These are phyloP conservation scores for Pholiota adiposa DNA, from an alignment of 1,284 basidiomycete genomes.

Conservation along the genomic window DNA sequence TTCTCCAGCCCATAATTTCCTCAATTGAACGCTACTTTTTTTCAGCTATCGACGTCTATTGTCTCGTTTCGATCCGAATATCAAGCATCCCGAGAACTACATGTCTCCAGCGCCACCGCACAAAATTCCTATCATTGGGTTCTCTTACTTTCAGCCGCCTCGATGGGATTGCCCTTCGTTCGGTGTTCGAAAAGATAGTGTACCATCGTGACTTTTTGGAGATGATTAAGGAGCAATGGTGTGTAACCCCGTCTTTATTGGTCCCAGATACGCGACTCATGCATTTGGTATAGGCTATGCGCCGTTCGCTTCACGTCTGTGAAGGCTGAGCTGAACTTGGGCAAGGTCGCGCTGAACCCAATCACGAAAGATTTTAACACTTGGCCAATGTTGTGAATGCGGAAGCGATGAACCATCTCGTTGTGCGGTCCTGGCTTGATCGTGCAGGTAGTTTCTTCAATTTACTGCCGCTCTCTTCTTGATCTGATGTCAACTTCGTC, in stretches of 20 bases:
- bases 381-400: constrained; percentile 85
- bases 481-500: constrained; percentile 1
- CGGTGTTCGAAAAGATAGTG: constrained; percentile 90
- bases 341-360: constrained; percentile 65
- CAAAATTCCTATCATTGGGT: constrained; percentile 87
- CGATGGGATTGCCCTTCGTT: constrained; percentile 88
- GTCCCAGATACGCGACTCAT: too few relatives aligned
- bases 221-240: constrained; percentile 96
- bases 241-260: too few relatives aligned
- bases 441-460: constrained; percentile 58
- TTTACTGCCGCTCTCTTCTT: neutral
- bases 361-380: constrained; percentile 81
- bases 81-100: constrained; percentile 56
- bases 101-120: constrained; percentile 37
- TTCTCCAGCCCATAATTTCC: too few relatives aligned
- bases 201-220: constrained; percentile 93
- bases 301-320: constrained; percentile 85
- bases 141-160: constrained; percentile 93
- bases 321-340: constrained; percentile 73
- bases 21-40: too few relatives aligned
- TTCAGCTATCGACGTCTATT: constrained; percentile 79
- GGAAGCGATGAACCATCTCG: constrained; percentile 71
- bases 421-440: constrained; percentile 84
- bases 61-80: constrained; percentile 71
- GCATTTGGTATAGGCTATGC: constrained; percentile 87